Evolutionary conservation across 2,329 filamentous ascomycete genomes (phyloP).

Genomic region (Acarospora socialis): DNA sequence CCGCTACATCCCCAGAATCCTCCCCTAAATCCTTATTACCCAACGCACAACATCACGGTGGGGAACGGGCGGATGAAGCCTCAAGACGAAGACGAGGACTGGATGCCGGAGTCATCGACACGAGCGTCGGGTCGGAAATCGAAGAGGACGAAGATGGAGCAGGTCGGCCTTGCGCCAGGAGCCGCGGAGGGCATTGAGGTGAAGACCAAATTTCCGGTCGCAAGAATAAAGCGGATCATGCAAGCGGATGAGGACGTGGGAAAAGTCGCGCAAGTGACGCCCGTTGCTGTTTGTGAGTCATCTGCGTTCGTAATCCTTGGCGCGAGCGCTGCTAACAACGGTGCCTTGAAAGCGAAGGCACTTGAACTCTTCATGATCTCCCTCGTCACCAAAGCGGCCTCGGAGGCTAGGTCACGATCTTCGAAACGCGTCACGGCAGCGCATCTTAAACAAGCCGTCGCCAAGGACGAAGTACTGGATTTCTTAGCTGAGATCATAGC

Average conservation of each 20-base stretch:
- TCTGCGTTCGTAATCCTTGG: too few relatives aligned
- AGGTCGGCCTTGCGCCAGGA: constrained; percentile 21
- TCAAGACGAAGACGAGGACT: constrained; percentile 19
- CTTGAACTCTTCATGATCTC: constrained; percentile 97
- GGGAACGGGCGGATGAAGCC: constrained; percentile 9
- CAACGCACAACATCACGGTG: constrained; percentile 10
- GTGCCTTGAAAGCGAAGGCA: constrained; percentile 55
- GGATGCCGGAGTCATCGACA: constrained; percentile 16
- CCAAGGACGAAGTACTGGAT: constrained; percentile 83
- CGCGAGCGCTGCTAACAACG: constrained; percentile 14
- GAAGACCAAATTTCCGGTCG: constrained; percentile 91
- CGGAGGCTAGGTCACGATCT: constrained; percentile 65
- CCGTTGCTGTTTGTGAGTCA: constrained; percentile 67
- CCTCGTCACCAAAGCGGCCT: constrained; percentile 75
- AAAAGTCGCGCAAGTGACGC: constrained; percentile 94
- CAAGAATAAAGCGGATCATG: constrained; percentile 98
- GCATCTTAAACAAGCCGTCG: constrained; percentile 84
- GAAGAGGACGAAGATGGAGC: constrained; percentile 11
- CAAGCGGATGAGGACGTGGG: constrained; percentile 97
- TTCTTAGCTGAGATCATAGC: constrained; percentile 83
- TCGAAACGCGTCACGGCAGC: constrained; percentile 80
- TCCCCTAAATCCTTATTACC: constrained; percentile 13
- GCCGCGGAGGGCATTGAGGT: constrained; percentile 52
- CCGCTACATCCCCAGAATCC: constrained; percentile 10
- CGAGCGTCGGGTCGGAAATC: constrained; percentile 8